Evolutionary conservation across 495 filamentous ascomycete species (phyloP), one percentile per base, ranked within the genome.

Genomic region (Immersiella caudata): DNA sequence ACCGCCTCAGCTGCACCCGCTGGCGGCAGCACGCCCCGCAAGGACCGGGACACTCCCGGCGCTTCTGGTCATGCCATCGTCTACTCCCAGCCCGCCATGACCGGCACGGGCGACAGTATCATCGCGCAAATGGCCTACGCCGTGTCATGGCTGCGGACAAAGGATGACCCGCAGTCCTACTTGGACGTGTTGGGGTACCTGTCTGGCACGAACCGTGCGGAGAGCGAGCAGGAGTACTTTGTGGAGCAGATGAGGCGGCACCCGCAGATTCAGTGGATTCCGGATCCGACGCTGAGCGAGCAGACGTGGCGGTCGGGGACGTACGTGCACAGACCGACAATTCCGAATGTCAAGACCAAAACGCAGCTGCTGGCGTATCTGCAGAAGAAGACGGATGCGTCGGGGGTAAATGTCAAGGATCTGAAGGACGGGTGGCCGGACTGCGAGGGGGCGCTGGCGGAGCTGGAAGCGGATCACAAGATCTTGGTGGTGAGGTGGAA

Each of bases 361-460:
- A 87, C 90, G 60, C 88, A 91, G 72, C 85, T 99, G 46, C 86
- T 96, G 26, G 85, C 84, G 52, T 88, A 91, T 74, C 85, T 99
- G 35, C 92, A 96, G 76, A 81, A 84, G 40, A 92, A 92, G 78
- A 85, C 85, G 16, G 93, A 93, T n/a, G 91, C 91, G 0, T 85
- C 88, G 59, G 93, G 93, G 1, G 86, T 97, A 61, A 82, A 79
- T 55, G 92, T 97, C 58, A 92, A 91, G 73, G 92, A 97, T 65
- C 84, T 99, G 27, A 94, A 94, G 75, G 95, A 99, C 73, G 96
- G 96, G 27, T 99, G 95, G 95, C 87, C 89, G 6, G 89, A 89
- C 67, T 93, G 91, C 67, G 87, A 92, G 54, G 85, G 88, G 18
- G 84, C 90, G 1, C 91, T 99, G 78, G 85, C 87, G 66, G 82